Evolutionary conservation across 306 rosid genomes (phyloP).

Genomic region (Cucumis hystrix): DNA sequence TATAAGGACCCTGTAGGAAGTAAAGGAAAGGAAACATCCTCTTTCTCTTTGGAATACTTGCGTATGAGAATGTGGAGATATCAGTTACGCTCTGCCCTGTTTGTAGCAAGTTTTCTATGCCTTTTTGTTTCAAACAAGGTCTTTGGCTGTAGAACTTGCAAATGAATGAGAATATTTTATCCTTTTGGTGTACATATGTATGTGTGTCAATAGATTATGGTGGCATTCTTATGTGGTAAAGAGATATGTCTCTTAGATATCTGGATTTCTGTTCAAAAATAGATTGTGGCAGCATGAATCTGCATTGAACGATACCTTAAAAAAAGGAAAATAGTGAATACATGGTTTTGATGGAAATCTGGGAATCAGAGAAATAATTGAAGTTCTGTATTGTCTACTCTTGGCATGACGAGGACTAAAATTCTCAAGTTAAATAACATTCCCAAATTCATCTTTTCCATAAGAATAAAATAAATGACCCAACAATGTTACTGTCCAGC

Average conservation of each 20-base stretch:
- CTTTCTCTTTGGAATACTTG: not conserved
- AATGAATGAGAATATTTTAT: not conserved
- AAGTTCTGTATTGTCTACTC: not conserved
- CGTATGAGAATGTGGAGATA: not conserved
- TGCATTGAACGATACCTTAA: not conserved
- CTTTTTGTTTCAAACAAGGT: not conserved
- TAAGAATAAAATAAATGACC: too few species aligned
- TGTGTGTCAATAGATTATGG: not conserved
- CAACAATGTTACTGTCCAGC: too few species aligned
- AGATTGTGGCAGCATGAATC: not conserved
- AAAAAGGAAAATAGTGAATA: not conserved
- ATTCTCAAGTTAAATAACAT: not conserved
- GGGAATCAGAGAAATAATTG: not conserved
- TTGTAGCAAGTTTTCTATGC: not conserved
- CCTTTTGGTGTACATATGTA: not conserved
- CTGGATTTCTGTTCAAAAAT: not conserved
- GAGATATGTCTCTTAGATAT: not conserved
- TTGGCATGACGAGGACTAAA: not conserved
- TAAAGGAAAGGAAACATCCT: not conserved
- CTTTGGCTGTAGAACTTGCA: not conserved
- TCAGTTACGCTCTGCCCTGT: not conserved
- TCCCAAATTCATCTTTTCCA: too few species aligned
- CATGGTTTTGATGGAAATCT: not conserved
- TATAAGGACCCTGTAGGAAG: not conserved
- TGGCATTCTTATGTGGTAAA: not conserved